Conservation (phyloP, 2,329 filamentous ascomycete genomes). For the Coniella lustricola region DNA sequence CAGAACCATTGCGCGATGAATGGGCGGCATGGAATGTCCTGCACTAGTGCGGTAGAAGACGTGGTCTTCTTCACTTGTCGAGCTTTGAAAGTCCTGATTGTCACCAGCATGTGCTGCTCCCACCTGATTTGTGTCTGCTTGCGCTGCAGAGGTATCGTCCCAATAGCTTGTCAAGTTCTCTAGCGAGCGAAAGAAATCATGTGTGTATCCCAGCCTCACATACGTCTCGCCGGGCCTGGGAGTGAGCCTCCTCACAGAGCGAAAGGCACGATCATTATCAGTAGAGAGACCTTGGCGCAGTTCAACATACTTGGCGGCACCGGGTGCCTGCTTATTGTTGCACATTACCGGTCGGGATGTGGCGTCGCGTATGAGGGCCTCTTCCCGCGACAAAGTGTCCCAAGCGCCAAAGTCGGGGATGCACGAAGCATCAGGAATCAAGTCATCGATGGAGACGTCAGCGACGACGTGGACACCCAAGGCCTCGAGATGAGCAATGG, state of each 20-base stretch:
- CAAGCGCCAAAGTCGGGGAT: slow-evolving; percentile 48
- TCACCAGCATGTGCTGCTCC: slow-evolving; percentile 16
- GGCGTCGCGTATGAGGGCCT: slow-evolving; percentile 41
- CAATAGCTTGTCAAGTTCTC: slow-evolving; percentile 53
- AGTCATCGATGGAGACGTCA: slow-evolving; percentile 38
- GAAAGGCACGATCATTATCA: slow-evolving; percentile 52
- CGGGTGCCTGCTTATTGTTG: slow-evolving; percentile 49
- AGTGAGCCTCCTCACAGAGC: slow-evolving; percentile 52
- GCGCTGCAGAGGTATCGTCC: slow-evolving; percentile 49
- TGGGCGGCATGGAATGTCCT: slow-evolving; percentile 50
- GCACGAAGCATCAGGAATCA: slow-evolving; percentile 47
- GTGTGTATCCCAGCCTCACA: slow-evolving; percentile 53
- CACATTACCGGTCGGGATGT: slow-evolving; percentile 41
- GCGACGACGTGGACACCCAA: slow-evolving; percentile 49
- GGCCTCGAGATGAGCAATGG: slow-evolving; percentile 45
- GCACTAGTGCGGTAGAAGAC: slow-evolving; percentile 38
- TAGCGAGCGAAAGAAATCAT: slow-evolving; percentile 59
- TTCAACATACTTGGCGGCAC: slow-evolving; percentile 51
- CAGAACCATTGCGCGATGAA: slow-evolving; percentile 50
- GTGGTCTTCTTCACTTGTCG: slow-evolving; percentile 6
- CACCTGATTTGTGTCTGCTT: slow-evolving; percentile 12
- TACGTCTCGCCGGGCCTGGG: slow-evolving; percentile 45
- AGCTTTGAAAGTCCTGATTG: slow-evolving; percentile 13
- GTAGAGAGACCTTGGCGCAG: slow-evolving; percentile 50
- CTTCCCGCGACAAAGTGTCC: slow-evolving; percentile 41